Conservation (phyloP, 1,139 yeast genomes). For the Maudiozyma humilis region DNA sequence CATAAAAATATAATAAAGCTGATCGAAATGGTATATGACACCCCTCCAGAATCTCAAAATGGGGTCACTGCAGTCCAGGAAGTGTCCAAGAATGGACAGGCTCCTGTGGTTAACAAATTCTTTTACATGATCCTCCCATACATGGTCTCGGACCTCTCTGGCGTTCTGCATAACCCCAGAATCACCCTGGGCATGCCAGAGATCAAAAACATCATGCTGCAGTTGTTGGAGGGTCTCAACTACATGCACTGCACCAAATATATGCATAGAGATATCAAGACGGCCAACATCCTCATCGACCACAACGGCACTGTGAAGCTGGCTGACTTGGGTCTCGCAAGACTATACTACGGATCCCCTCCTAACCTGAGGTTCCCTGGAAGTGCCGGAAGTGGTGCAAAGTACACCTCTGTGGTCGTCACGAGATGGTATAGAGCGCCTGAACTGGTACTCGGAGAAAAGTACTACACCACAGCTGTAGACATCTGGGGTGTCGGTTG, state of each 20-base stretch:
- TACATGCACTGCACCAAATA: slow-evolving; percentile 65
- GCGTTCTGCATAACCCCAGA: slow-evolving; percentile 80
- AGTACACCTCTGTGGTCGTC: slow-evolving; percentile 85
- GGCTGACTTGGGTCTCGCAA: slow-evolving; percentile 92
- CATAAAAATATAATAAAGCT: slow-evolving; percentile 70
- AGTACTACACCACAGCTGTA: slow-evolving; percentile 82
- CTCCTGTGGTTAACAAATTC: slow-evolving; percentile 21
- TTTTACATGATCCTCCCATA: slow-evolving; percentile 90
- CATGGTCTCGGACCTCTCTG: slow-evolving; percentile 89
- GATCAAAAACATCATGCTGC: slow-evolving; percentile 77
- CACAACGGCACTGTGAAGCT: slow-evolving; percentile 67
- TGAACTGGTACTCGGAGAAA: slow-evolving; percentile 77
- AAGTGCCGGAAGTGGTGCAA: slow-evolving; percentile 57
- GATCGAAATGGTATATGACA: slow-evolving; percentile 72
- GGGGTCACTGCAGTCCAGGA: neutral
- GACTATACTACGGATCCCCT: slow-evolving; percentile 63
- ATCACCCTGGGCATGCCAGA: slow-evolving; percentile 54
- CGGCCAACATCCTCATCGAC: slow-evolving; percentile 83
- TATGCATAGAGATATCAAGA: slow-evolving; percentile 88
- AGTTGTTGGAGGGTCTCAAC: slow-evolving; percentile 69
- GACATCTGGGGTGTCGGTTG: slow-evolving; percentile 98
- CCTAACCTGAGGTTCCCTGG: slow-evolving; percentile 51
- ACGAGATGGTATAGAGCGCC: slow-evolving; percentile 98
- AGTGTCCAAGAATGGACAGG: neutral
- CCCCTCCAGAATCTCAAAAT: slow-evolving; percentile 30